These are phyloP conservation scores for Pisolithus albus DNA, from an alignment of 768 basidiomycete species.

Conservation along the genomic window DNA sequence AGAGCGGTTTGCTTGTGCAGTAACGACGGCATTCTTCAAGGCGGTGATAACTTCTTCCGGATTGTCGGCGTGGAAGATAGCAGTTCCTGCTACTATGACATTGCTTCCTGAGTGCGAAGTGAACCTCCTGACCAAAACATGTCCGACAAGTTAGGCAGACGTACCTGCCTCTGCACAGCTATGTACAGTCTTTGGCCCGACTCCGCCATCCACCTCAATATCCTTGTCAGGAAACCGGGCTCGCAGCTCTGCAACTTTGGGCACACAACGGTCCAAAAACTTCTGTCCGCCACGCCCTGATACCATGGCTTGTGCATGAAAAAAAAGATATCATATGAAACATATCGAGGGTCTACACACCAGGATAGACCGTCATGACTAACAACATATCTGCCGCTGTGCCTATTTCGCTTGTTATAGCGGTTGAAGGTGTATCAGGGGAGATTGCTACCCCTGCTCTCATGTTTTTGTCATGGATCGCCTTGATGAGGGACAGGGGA, in stretches of 20 bases:
- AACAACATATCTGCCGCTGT: constrained; percentile 86
- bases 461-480: constrained; percentile 83
- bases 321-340: background rate
- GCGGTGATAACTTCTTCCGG: constrained; percentile 71
- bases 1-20: constrained; percentile 22
- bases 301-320: background rate
- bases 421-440: constrained; percentile 84
- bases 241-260: constrained; percentile 88
- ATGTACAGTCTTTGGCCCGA: constrained; percentile 85
- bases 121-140: background rate
- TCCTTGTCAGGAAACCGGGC: constrained; percentile 88
- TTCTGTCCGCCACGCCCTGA: constrained; percentile 92
- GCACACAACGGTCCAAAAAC: constrained; percentile 87
- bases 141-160: constrained; percentile 7
- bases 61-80: constrained; percentile 78
- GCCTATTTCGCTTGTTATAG: constrained; percentile 83
- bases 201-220: constrained; percentile 97
- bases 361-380: constrained; percentile 98
- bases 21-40: constrained; percentile 63
- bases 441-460: constrained; percentile 95
- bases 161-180: constrained; percentile 85
- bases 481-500: constrained; percentile 66
- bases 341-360: constrained; percentile 29
- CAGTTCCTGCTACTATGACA: constrained; percentile 96
- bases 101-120: constrained; percentile 66